Conservation (phyloP, 495 filamentous ascomycete genomes). For the Parathielavia appendiculata region DNA sequence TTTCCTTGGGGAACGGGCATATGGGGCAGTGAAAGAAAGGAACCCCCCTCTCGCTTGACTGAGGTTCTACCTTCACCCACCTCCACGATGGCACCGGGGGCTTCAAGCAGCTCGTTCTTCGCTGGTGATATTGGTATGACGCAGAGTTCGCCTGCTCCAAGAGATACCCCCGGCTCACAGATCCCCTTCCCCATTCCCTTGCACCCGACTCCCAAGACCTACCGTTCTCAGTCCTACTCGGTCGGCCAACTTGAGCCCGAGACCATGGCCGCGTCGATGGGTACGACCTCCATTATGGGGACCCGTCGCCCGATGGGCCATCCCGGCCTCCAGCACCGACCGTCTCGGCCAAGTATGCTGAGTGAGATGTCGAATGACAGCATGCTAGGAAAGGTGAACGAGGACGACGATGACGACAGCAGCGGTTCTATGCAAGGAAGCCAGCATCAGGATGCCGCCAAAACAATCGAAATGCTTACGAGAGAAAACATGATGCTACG, state of each 20-base stretch:
- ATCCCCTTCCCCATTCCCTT: slow-evolving; percentile 88
- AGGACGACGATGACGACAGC: slow-evolving; percentile 69
- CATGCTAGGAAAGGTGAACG: slow-evolving; percentile 70
- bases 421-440: slow-evolving; percentile 51
- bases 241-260: slow-evolving; percentile 87
- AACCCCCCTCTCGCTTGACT: slow-evolving; percentile 64
- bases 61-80: slow-evolving; percentile 77
- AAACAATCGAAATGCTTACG: slow-evolving; percentile 67
- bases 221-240: slow-evolving; percentile 94
- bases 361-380: slow-evolving; percentile 71
- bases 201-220: slow-evolving; percentile 85
- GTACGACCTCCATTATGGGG: slow-evolving; percentile 39
- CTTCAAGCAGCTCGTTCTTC: slow-evolving; percentile 44
- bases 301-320: slow-evolving; percentile 53
- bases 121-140: slow-evolving; percentile 35
- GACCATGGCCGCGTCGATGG: slow-evolving; percentile 44
- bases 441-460: slow-evolving; percentile 56
- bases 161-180: slow-evolving; percentile 51
- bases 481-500: slow-evolving; percentile 68
- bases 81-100: slow-evolving; percentile 52
- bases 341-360: slow-evolving; percentile 79
- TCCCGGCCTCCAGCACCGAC: slow-evolving; percentile 69
- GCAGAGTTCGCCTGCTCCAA: slow-evolving; percentile 40
- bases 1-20: slow-evolving; percentile 74
- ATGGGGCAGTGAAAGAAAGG: slow-evolving; percentile 73